Conservation (phyloP, 768 basidiomycete species). For the Chalciporus piperatus region DNA sequence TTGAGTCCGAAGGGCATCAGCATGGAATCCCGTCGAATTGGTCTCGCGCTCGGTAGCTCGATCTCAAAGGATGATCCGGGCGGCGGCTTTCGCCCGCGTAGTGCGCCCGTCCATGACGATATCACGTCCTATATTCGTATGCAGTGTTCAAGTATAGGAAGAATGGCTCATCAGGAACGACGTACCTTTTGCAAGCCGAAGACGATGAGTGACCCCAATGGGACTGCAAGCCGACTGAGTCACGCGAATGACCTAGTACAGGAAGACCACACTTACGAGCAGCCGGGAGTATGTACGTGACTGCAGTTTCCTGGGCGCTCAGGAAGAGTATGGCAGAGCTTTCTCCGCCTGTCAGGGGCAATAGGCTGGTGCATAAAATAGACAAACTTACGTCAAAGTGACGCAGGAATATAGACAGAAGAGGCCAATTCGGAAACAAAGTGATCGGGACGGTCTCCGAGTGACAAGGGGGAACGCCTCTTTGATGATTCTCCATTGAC, state of each 20-base stretch:
- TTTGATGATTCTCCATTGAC: conserved; percentile 36
- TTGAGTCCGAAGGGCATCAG: not conserved
- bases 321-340: conserved; percentile 41
- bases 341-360: conserved; percentile 1
- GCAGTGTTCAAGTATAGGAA: not conserved
- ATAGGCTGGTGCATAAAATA: not conserved
- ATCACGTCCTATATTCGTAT: conserved; percentile 37
- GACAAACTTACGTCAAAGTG: conserved; percentile 39
- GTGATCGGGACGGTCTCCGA: conserved; percentile 34
- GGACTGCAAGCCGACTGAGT: conserved; percentile 37
- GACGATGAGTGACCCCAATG: conserved; percentile 44
- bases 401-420: conserved; percentile 47
- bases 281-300: conserved; percentile 50
- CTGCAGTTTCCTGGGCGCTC: conserved; percentile 24
- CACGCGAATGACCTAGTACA: not conserved
- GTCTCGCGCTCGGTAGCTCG: conserved; percentile 25
- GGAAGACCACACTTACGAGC: conserved; percentile 36
- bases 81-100: conserved; percentile 8
- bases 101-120: conserved; percentile 28
- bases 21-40: conserved; percentile 13
- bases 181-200: conserved; percentile 50
- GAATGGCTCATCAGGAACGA: not conserved
- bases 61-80: conserved; percentile 7
- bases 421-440: conserved; percentile 39
- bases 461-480: conserved; percentile 41